A percentile compares a stretch with the other conserved stretches of the same genome.
Conservation (phyloP, 225 moss, liverwort and hornwort genomes). For the Neckera pumila region DNA sequence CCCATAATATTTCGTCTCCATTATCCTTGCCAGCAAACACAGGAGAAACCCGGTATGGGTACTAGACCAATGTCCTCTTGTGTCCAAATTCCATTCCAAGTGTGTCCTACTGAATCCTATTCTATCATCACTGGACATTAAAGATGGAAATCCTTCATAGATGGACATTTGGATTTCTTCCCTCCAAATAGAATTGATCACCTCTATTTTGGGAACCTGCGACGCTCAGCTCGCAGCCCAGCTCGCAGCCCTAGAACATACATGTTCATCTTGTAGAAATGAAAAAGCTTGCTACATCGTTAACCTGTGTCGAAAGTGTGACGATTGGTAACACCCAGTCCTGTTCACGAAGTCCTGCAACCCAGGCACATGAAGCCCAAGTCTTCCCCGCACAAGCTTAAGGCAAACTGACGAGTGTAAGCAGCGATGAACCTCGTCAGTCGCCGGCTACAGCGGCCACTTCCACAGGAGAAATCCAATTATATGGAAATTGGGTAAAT, state of each 20-base stretch:
- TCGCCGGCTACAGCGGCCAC: not conserved
- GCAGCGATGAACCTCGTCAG: not conserved
- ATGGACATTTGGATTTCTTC: not conserved
- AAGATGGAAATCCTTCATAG: not conserved
- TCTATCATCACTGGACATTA: not conserved
- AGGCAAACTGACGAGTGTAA: not conserved
- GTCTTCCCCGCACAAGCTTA: not conserved
- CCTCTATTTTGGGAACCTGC: not conserved
- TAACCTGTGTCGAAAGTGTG: not conserved
- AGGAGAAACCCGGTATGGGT: not conserved
- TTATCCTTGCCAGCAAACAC: not conserved
- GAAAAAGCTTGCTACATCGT: not conserved
- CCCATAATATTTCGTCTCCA: not conserved
- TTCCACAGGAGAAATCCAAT: not conserved
- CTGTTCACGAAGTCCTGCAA: not conserved
- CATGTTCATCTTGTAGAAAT: not conserved
- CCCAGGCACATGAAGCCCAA: not conserved
- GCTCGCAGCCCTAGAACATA: not conserved
- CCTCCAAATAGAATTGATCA: not conserved
- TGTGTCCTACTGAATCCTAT: not conserved
- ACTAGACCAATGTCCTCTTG: not conserved
- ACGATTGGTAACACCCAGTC: not conserved
- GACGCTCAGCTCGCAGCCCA: not conserved
- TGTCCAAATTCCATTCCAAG: not conserved
- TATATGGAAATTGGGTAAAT: not conserved